These are phyloP conservation scores for Fusarium sp. DNA, from an alignment of 2,329 filamentous ascomycete genomes.

Conservation along the genomic window DNA sequence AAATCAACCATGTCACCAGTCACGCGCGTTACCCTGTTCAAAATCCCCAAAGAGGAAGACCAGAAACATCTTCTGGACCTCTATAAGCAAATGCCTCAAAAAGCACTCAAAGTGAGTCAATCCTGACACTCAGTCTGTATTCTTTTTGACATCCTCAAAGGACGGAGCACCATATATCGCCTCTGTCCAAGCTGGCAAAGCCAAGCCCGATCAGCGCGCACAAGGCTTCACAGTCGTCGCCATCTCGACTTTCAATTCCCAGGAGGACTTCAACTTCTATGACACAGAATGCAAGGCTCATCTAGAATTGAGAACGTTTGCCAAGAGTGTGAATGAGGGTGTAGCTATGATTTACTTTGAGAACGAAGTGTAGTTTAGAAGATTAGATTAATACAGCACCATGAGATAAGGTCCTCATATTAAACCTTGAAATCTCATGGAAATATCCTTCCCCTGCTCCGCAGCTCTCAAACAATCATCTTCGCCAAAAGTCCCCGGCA, in stretches of 20 bases:
- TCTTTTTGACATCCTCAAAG: constrained; percentile 51
- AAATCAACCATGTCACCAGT: constrained; percentile 32
- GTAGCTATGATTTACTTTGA: constrained; percentile 68
- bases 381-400: neutral
- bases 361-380: constrained; percentile 17
- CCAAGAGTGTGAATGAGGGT: constrained; percentile 51
- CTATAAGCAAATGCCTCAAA: constrained; percentile 52
- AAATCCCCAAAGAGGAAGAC: constrained; percentile 53
- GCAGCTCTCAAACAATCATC: constrained; percentile 11
- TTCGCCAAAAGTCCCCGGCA: constrained; percentile 25
- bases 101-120: constrained; percentile 51
- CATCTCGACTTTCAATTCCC: constrained; percentile 67
- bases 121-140: accelerated
- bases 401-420: constrained; percentile 27
- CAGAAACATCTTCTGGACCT: constrained; percentile 50
- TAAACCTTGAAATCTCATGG: constrained; percentile 52
- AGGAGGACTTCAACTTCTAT: constrained; percentile 73
- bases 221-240: constrained; percentile 71
- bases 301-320: constrained; percentile 50
- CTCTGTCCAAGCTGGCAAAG: constrained; percentile 61
- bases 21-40: constrained; percentile 56
- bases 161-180: constrained; percentile 73
- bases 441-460: constrained; percentile 50
- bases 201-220: constrained; percentile 66
- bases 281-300: constrained; percentile 61